Evolutionary conservation across 352 stramenopile species (phyloP).

Genomic region (Phytophthora litchii): DNA sequence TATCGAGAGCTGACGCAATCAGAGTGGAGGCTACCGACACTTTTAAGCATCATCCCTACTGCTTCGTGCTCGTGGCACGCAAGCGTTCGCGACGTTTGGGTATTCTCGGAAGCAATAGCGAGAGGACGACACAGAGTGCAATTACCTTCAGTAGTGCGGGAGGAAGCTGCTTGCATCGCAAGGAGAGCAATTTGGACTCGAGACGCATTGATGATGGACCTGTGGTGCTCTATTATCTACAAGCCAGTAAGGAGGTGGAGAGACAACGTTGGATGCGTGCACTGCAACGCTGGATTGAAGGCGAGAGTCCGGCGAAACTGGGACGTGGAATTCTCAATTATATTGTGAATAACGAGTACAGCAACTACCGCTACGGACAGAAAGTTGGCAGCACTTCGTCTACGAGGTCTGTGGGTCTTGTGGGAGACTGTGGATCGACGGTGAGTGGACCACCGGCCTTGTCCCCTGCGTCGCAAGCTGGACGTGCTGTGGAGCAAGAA

Average conservation of each 20-base stretch:
- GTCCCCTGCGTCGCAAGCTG: constrained; percentile 59
- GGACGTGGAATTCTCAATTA: constrained; percentile 71
- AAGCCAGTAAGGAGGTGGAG: constrained; percentile 64
- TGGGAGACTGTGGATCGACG: constrained; percentile 22
- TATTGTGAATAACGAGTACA: constrained; percentile 81
- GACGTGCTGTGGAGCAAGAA: constrained; percentile 67
- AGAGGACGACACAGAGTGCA: constrained; percentile 20
- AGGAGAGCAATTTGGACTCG: constrained; percentile 62
- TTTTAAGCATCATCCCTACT: constrained; percentile 68
- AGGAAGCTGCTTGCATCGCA: constrained; percentile 60
- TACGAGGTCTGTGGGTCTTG: constrained; percentile 18
- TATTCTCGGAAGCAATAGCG: constrained; percentile 8
- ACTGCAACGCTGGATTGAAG: constrained; percentile 77
- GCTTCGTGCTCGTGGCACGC: constrained; percentile 66
- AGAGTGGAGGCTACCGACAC: constrained; percentile 60
- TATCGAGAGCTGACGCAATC: constrained; percentile 60
- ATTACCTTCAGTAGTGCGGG: constrained; percentile 27
- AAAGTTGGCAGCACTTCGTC: constrained; percentile 46
- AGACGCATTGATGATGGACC: constrained; percentile 41
- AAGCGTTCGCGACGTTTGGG: constrained; percentile 53
- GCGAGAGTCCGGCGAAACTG: constrained; percentile 55
- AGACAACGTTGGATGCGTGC: constrained; percentile 74
- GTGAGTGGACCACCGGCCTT: constrained; percentile 23
- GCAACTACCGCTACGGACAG: constrained; percentile 61
- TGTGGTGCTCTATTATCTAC: constrained; percentile 74